These are phyloP conservation scores for Sphagnum contortum DNA, from an alignment of 225 moss, liverwort and hornwort genomes.

Conservation along the genomic window DNA sequence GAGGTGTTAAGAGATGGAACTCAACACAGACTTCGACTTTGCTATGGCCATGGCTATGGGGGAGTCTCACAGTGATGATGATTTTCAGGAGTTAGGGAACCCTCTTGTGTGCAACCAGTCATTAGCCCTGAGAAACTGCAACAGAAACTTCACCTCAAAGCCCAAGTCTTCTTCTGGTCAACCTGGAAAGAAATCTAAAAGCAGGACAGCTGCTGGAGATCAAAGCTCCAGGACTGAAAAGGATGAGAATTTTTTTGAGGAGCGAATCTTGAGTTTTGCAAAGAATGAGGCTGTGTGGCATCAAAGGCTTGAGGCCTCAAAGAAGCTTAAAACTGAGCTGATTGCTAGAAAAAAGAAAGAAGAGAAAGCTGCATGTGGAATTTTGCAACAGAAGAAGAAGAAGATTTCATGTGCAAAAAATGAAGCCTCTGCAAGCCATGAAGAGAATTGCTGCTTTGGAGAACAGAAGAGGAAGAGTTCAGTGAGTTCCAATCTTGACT, in stretches of 20 bases:
- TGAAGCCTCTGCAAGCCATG: no score
- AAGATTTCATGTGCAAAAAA: no score
- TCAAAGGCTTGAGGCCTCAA: neutral
- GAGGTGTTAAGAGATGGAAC: conserved; percentile 2
- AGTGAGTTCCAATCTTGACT: no score
- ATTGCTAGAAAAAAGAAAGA: no score
- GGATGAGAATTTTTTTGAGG: no score
- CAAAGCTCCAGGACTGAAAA: conserved; percentile 3
- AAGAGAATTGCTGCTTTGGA: no score
- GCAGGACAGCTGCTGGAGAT: conserved; percentile 6
- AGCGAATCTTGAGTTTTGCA: neutral
- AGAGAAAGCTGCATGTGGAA: no score
- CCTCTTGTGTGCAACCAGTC: conserved; percentile 21
- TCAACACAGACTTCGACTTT: conserved; percentile 24
- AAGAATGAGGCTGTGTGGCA: conserved; percentile 11
- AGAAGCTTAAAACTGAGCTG: conserved; percentile 7
- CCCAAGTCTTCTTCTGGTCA: conserved; percentile 7
- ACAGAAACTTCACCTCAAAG: conserved; percentile 8
- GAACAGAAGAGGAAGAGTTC: no score
- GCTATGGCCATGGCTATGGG: conserved; percentile 43
- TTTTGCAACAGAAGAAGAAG: no score
- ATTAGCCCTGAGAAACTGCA: conserved; percentile 30
- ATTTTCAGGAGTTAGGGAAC: conserved; percentile 25
- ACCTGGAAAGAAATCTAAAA: conserved; percentile 4
- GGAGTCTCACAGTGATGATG: conserved; percentile 37